phyloP scores from a whole-genome alignment of 2,329 filamentous ascomycete species.

The Cladosporium cucumerinum region DNA sequence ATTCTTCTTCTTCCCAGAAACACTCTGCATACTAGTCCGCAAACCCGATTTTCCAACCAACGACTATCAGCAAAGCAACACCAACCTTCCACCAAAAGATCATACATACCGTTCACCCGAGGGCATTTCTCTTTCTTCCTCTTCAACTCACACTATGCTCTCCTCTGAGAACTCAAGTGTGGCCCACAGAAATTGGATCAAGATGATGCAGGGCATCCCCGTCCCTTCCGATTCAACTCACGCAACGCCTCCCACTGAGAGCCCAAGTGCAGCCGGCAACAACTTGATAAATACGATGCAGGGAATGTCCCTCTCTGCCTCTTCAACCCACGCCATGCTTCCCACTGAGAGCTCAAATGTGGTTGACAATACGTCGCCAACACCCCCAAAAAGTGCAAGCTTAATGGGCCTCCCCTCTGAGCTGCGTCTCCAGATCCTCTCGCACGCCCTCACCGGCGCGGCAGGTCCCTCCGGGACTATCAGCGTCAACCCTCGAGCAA shows the following conservation, averaged over 20 bases:
- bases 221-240: background rate
- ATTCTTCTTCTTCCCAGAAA: background rate
- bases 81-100: background rate
- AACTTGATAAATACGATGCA: background rate
- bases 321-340: background rate
- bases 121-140: background rate
- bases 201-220: background rate
- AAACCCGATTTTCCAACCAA: background rate
- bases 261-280: background rate
- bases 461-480: background rate
- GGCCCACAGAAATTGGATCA: background rate
- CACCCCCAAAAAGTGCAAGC: background rate
- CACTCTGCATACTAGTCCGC: background rate
- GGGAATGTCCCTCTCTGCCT: background rate
- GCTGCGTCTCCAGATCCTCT: background rate
- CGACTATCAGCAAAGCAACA: background rate
- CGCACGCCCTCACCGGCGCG: background rate
- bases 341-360: background rate
- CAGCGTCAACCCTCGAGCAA: constrained; percentile 1
- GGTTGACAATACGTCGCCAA: background rate
- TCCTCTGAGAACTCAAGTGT: background rate
- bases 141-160: background rate
- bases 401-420: constrained; percentile 1
- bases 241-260: background rate
- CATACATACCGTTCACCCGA: background rate